Conservation (phyloP, 768 basidiomycete genomes). For the Naganishia randhawae region DNA sequence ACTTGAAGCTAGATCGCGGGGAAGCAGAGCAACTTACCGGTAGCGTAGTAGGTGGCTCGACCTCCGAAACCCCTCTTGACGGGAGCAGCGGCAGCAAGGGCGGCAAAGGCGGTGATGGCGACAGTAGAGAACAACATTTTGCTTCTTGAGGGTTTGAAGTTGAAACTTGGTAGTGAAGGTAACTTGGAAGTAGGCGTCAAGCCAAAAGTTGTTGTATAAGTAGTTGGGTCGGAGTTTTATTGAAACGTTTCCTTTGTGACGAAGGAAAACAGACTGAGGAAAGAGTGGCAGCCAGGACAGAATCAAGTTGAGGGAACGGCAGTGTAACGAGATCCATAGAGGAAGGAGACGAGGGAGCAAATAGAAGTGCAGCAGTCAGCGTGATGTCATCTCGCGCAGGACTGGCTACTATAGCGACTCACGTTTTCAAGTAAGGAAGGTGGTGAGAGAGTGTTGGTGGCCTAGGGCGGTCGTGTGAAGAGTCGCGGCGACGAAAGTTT, state of each 20-base stretch:
- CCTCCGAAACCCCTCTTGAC: conserved; percentile 35
- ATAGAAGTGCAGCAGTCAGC: neutral
- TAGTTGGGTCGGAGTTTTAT: conserved; percentile 18
- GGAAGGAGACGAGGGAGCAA: neutral
- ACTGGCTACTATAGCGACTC: neutral
- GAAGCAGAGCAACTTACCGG: conserved; percentile 37
- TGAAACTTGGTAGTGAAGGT: neutral
- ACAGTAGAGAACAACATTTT: conserved; percentile 18
- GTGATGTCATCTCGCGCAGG: neutral
- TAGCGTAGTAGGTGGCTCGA: conserved; percentile 51
- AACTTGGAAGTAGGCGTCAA: neutral
- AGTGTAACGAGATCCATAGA: neutral
- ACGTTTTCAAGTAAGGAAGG: conserved; percentile 4
- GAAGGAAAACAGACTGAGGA: neutral
- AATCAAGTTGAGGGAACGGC: conserved; percentile 6
- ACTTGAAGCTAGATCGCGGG: neutral
- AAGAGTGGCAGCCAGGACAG: conserved; percentile 9
- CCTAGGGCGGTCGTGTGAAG: conserved; percentile 3
- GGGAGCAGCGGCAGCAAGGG: conserved; percentile 20
- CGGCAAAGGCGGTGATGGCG: conserved; percentile 13
- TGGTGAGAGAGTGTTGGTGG: conserved; percentile 1
- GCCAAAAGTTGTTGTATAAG: neutral
- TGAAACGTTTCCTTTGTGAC: neutral
- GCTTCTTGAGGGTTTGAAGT: neutral
- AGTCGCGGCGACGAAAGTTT: neutral